Evolutionary conservation across 78 protist genomes (phyloP), one percentile per base, ranked within the genome.

Genomic region (Speleostelium caveatum): DNA sequence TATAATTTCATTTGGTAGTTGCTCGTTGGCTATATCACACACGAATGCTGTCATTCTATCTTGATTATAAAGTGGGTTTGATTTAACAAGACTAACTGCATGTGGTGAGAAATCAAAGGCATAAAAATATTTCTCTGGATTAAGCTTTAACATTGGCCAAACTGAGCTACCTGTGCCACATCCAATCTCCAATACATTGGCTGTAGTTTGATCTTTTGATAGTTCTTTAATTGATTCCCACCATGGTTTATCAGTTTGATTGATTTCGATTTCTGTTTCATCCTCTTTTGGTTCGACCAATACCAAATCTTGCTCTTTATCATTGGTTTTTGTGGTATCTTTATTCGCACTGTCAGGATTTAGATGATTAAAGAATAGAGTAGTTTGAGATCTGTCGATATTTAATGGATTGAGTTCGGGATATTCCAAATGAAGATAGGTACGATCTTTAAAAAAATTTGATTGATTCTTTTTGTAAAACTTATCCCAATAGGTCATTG

Each of bases 381-480:
- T 55, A 14, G 93, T 75, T 86, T 75, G 83, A 62, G 33, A 58
- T 67, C 93, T 72, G 3, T 38, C 62, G 32, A 75, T 35, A 16
- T 78, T 69, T 5, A 67, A 26, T 63, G 86, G 71, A 56, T 59
- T 65, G 22, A 93, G 61, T 66, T 87, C 94, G 24, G 93, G 93
- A 72, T 72, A 93, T 32, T 80, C 87, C 32, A 74, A 30, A 45
- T 69, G 87, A n/a, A 94, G 63, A 71, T 94, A 94, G 67, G 87
- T 69, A 79, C 96, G 68, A 60, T 94, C 96, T 49, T 87, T 94
- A 74, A 88, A 94, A 60, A 88, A 88, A 28, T 94, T 87, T 17
- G 35, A 76, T 39, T 53, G 68, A 67, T 86, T 73, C 45, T 71
- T 75, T 51, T 42, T 68, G 86, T 94, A 94, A 88, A 94, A 94